A percentile compares a stretch with the other conserved stretches of the same genome.
Evolutionary conservation across 2,329 filamentous ascomycete species (phyloP).

Genomic region (Pseudogymnoascus destructans): DNA sequence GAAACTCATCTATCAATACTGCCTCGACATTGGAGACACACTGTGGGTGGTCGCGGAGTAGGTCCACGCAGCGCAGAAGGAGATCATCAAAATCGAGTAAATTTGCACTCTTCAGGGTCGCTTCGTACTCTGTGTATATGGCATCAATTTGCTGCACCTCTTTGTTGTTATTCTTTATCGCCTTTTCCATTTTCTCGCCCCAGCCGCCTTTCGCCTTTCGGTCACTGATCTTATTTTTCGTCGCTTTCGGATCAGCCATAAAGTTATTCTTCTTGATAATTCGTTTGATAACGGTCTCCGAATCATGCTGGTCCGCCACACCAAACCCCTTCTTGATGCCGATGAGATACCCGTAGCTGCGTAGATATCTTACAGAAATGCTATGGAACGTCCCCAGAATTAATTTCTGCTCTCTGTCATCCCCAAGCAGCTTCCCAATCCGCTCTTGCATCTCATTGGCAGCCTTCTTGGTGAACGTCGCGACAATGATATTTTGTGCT

Average conservation of each 20-base stretch:
- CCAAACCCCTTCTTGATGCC: constrained; percentile 73
- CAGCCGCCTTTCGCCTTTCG: constrained; percentile 41
- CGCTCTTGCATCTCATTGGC: constrained; percentile 86
- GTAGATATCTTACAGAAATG: constrained; percentile 73
- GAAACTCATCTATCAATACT: constrained; percentile 92
- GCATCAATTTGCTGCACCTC: constrained; percentile 53
- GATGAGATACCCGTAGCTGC: constrained; percentile 72
- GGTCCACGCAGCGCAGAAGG: constrained; percentile 66
- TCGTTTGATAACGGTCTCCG: constrained; percentile 62
- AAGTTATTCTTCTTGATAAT: constrained; percentile 65
- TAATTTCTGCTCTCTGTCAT: constrained; percentile 60
- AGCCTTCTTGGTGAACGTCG: constrained; percentile 94
- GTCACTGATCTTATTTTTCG: constrained; percentile 65
- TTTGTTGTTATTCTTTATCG: constrained; percentile 27
- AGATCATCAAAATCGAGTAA: constrained; percentile 92
- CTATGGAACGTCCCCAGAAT: constrained; percentile 92
- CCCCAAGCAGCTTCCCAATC: constrained; percentile 68
- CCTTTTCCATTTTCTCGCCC: constrained; percentile 19
- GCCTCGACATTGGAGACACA: constrained; percentile 85
- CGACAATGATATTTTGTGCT: constrained; percentile 83
- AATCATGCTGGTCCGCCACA: constrained; percentile 79
- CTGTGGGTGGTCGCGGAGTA: constrained; percentile 58
- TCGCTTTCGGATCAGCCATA: constrained; percentile 53
- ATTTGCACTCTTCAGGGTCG: constrained; percentile 60
- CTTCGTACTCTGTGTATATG: constrained; percentile 67